phyloP scores from a whole-genome alignment of 352 stramenopile species.

The Hyaloperonospora brassicae region DNA sequence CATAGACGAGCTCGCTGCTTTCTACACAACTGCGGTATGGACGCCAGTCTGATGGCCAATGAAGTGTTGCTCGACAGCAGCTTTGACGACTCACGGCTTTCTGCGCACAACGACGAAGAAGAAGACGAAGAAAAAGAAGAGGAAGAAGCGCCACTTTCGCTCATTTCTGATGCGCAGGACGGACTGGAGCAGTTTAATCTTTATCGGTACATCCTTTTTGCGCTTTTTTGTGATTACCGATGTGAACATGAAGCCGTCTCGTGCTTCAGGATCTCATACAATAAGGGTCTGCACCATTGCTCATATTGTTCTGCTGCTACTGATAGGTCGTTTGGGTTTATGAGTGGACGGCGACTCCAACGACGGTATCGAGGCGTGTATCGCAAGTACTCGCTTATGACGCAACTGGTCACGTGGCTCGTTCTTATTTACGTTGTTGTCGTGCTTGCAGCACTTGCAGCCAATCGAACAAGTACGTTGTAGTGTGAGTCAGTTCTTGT shows the following conservation, averaged over 20 bases:
- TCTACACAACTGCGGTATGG: no score
- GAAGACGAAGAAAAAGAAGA: no score
- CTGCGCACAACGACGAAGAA: constrained; percentile 15
- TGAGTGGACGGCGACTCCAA: constrained; percentile 47
- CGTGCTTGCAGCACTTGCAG: constrained; percentile 32
- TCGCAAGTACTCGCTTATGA: constrained; percentile 46
- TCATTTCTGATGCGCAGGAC: constrained; percentile 11
- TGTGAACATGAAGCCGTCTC: not conserved
- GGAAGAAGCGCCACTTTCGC: no score
- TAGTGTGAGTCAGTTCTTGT: no score
- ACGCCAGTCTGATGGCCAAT: constrained; percentile 31
- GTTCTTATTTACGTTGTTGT: constrained; percentile 49
- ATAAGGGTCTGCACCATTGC: no score
- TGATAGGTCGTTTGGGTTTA: constrained; percentile 42
- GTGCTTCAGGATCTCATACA: constrained; percentile 1
- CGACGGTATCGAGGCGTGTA: constrained; percentile 53
- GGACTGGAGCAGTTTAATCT: constrained; percentile 37
- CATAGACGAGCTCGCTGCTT: no score
- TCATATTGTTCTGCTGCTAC: constrained; percentile 1
- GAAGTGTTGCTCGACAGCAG: constrained; percentile 14
- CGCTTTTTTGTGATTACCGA: no score
- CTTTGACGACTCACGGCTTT: constrained; percentile 6
- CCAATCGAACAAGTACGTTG: constrained; percentile 14
- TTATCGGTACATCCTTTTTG: no score
- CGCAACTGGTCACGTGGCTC: constrained; percentile 43